A percentile compares a stretch with the other conserved stretches of the same genome.
Evolutionary conservation across 2,329 filamentous ascomycete species (phyloP).

Genomic region (Sporothrix protearum): DNA sequence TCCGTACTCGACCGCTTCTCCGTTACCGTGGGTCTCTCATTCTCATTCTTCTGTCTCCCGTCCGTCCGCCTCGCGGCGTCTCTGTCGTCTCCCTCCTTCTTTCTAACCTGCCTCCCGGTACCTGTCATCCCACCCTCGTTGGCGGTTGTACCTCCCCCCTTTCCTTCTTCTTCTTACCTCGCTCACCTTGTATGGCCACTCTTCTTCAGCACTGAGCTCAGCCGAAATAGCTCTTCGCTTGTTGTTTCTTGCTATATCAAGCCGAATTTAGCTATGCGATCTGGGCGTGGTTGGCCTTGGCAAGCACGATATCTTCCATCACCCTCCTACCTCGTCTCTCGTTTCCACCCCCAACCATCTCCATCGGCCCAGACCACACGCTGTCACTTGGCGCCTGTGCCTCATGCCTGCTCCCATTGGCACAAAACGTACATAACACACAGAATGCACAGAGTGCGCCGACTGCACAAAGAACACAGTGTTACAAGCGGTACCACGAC

Average conservation of each 20-base stretch:
- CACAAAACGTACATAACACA: neutral
- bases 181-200: too few relatives aligned
- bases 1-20: neutral
- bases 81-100: neutral
- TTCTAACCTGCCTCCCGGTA: neutral
- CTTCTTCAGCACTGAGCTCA: too few relatives aligned
- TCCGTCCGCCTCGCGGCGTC: neutral
- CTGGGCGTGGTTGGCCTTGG: neutral
- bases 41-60: neutral
- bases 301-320: neutral
- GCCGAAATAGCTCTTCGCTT: too few relatives aligned
- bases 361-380: neutral
- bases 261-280: neutral
- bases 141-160: too few relatives aligned
- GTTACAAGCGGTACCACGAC: neutral
- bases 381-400: slow-evolving; percentile 9
- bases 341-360: neutral
- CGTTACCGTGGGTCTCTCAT: neutral
- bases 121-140: neutral
- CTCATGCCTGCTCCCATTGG: neutral
- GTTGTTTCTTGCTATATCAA: neutral
- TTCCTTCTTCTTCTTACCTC: too few relatives aligned
- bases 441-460: neutral
- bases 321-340: neutral
- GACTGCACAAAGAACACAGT: neutral